Evolutionary conservation across 371 early-diverging fungal species (phyloP).

Genomic region (Mucor plumbeus): DNA sequence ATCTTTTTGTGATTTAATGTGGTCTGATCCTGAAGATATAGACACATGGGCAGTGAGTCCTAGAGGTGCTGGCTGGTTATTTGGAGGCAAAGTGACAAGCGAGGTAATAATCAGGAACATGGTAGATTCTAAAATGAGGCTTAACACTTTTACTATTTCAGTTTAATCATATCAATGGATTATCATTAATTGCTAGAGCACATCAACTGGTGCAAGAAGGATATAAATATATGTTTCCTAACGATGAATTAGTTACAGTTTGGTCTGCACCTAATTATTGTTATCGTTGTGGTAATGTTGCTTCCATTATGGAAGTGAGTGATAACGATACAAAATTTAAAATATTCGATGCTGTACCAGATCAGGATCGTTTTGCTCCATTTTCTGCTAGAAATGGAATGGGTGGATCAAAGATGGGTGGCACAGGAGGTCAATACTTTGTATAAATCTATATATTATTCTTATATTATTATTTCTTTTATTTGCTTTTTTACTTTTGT

Average conservation of each 20-base stretch:
- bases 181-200: constrained; percentile 97
- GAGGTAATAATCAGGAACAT: constrained; percentile 61
- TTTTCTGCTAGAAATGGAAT: constrained; percentile 32
- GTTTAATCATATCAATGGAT: constrained; percentile 97
- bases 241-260: constrained; percentile 97
- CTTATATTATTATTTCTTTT: constrained; percentile 5
- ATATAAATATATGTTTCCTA: constrained; percentile 97
- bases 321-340: constrained; percentile 87
- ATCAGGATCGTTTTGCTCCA: constrained; percentile 72
- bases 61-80: constrained; percentile 98
- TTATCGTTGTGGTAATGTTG: constrained; percentile 99
- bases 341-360: constrained; percentile 95
- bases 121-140: not conserved
- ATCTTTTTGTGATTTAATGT: constrained; percentile 95
- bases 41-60: constrained; percentile 99
- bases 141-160: constrained; percentile 45
- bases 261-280: constrained; percentile 99
- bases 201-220: constrained; percentile 99
- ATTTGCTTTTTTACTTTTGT: not conserved
- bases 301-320: constrained; percentile 94
- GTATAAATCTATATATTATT: constrained; percentile 27
- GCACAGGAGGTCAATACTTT: constrained; percentile 56
- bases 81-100: constrained; percentile 96
- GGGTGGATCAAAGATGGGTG: constrained; percentile 35
- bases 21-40: constrained; percentile 96